Percentiles rank a stretch among this genome's conserved stretches.
Evolutionary conservation across 2,329 filamentous ascomycete genomes (phyloP).

Genomic region (Boeremia exigua): DNA sequence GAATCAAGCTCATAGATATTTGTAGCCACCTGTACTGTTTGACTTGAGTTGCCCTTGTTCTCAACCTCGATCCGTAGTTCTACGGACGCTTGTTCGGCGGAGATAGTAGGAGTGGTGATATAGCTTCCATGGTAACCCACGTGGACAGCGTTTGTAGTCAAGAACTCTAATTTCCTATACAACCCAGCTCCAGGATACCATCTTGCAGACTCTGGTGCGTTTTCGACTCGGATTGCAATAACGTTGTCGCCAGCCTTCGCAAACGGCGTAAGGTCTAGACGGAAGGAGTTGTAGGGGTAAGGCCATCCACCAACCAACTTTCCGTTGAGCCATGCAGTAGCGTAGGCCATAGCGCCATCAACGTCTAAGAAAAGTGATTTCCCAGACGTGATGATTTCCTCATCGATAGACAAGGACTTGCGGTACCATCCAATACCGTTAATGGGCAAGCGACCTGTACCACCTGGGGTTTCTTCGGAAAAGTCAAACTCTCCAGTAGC

Average conservation of each 20-base stretch:
- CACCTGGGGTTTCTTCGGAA: conserved; percentile 44
- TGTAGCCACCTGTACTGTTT: conserved; percentile 50
- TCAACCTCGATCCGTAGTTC: conserved; percentile 55
- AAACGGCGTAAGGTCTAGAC: conserved; percentile 58
- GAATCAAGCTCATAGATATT: conserved; percentile 51
- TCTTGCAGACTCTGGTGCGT: conserved; percentile 56
- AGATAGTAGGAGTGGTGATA: conserved; percentile 56
- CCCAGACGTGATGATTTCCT: conserved; percentile 33
- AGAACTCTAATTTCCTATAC: conserved; percentile 63
- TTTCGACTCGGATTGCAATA: conserved; percentile 60
- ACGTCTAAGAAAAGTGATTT: conserved; percentile 56
- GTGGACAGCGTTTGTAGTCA: conserved; percentile 53
- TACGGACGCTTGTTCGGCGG: conserved; percentile 53
- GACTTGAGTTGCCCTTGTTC: conserved; percentile 49
- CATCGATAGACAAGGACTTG: conserved; percentile 45
- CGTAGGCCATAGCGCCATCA: conserved; percentile 61
- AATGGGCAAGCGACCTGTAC: conserved; percentile 55
- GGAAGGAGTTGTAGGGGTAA: conserved; percentile 59
- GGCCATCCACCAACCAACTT: conserved; percentile 60
- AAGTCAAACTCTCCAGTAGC: conserved; percentile 54
- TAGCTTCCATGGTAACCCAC: conserved; percentile 59
- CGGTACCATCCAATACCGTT: conserved; percentile 64
- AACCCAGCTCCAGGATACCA: conserved; percentile 64
- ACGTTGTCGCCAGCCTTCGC: conserved; percentile 46
- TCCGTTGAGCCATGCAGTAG: conserved; percentile 61